phyloP scores from a whole-genome alignment of 371 early-diverging fungal species.

The Lichtheimia ornata region DNA sequence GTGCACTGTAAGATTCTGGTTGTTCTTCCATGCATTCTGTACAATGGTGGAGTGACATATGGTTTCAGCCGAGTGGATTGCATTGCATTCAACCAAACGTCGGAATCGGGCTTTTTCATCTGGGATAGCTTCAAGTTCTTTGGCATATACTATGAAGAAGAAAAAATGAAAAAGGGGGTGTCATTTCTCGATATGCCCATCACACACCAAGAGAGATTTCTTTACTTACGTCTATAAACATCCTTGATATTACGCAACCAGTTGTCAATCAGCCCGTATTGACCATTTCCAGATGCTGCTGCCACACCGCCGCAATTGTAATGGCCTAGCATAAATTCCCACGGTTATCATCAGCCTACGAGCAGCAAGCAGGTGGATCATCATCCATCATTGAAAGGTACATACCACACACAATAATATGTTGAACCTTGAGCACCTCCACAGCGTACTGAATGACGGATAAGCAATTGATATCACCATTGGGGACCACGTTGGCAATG shows the following conservation, averaged over 20 bases:
- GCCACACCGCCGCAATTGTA: slow-evolving; percentile 87
- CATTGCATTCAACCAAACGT: slow-evolving; percentile 75
- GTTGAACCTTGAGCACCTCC: slow-evolving; percentile 86
- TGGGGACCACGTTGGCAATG: slow-evolving; percentile 88
- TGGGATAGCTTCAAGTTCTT: slow-evolving; percentile 50
- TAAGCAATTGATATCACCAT: slow-evolving; percentile 78
- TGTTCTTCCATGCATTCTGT: slow-evolving; percentile 80
- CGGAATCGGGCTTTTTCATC: slow-evolving; percentile 44
- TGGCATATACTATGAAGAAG: slow-evolving; percentile 37
- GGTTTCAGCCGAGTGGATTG: slow-evolving; percentile 70
- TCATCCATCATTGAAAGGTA: background rate
- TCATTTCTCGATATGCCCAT: background rate
- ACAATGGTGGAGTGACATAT: slow-evolving; percentile 78
- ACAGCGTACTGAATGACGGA: slow-evolving; percentile 93
- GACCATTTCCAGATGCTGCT: slow-evolving; percentile 61
- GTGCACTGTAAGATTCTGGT: slow-evolving; percentile 76
- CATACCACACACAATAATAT: slow-evolving; percentile 87
- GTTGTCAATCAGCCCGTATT: slow-evolving; percentile 81
- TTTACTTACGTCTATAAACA: slow-evolving; percentile 57
- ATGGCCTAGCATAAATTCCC: slow-evolving; percentile 53
- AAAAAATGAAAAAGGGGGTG: background rate
- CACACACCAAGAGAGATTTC: too few relatives aligned
- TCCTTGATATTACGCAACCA: slow-evolving; percentile 83
- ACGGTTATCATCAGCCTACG: background rate
- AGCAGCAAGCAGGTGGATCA: background rate